Base-by-base conservation (phyloP, 805 yeast species). In the Hagleromyces aurorensis region DNA sequence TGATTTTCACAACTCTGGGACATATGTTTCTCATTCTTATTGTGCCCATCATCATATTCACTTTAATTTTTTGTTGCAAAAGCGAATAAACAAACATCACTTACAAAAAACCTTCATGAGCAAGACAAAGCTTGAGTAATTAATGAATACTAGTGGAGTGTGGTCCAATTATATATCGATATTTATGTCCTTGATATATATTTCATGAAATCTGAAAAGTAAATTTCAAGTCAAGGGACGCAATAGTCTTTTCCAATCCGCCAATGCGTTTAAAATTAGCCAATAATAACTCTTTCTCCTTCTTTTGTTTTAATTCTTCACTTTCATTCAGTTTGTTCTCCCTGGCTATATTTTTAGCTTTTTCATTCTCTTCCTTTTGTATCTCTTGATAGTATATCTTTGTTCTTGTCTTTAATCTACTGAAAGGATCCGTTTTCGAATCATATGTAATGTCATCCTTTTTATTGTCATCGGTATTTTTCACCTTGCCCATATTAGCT, bases 331-430 rank as follows among this genome's bases (percentile, higher is more conserved):
- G 31, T 30, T 65, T 67, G 35, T 66, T 65, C 31, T 63, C 65
- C 28, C 63, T 62, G 5, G 74, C 77, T 33, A 70, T 69, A 19
- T 62, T 67, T 33, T 72, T 62, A 3, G 78, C 80, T 52, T 66
- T 69, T 41, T 69, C 75, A 42, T 76, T 73, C 40, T 69, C 78
- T 37, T 67, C 70, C 38, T 67, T 66, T 38, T 68, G 73, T 26
- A 67, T 60, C 33, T 55, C 70, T 26, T 66, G 63, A 30, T 86
- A 85, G 57, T 84, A 89, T 37, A 84, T 74, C 47, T 83, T 73
- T 1, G 96, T 83, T 38, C 76, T 80, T 1, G 97, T 89, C 53
- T 83, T 79, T 50, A 91, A 70, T 55, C 97, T 75, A 43, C 81
- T 74, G 58, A 91, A 91, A 13, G 98, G 97, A 61, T 91, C 83